Evolutionary conservation across 148 eudicot genomes (phyloP), one percentile per base, ranked within the genome.

Genomic region (Drosera capensis): DNA sequence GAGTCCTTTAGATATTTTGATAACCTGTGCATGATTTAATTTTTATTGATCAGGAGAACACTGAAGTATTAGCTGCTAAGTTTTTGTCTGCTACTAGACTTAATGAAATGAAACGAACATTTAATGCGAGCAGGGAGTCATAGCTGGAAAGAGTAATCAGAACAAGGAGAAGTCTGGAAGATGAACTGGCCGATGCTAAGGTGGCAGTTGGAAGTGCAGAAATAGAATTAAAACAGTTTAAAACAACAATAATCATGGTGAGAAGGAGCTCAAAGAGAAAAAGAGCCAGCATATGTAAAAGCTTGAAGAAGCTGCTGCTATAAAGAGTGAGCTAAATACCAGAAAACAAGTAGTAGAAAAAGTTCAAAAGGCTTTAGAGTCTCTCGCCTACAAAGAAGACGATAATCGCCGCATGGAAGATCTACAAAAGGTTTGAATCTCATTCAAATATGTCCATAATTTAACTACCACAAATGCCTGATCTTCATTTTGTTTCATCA

Each of bases 141-240:
- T 78, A 48, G 95, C 95, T 48, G 99, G 99, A 39, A 92, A 85
- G 61, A 81, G 75, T 60, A 92, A 73, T 64, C 94, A 87, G 57
- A 70, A 69, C 70, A 94, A 92, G 57, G 99, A 85, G 39, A 92
- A 92, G 54, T 66, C 86, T 92, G 58, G 95, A 92, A 61, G 99
- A 92, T 74, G 95, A 85, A 53, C 71, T 92, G 23, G 84, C 62
- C 23, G 99, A 92, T 72, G 99, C 95, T 46, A 92, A 92, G 69
- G 68, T 64, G 39, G 95, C 80, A 20, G 99, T 72, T 52, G 99
- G 99, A 45, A 75, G 58, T 49, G 69, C 72, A 24, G 88, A 84
- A 72, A 90, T 86, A 41, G 95, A 84, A 66, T 38, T 80, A 26
- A 81, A 80, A 63, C 99, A 90, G 63, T 68, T 90, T 53, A 73